phyloP scores from a whole-genome alignment of 2,329 filamentous ascomycete genomes.

The Zymoseptoria pseudotritici region DNA sequence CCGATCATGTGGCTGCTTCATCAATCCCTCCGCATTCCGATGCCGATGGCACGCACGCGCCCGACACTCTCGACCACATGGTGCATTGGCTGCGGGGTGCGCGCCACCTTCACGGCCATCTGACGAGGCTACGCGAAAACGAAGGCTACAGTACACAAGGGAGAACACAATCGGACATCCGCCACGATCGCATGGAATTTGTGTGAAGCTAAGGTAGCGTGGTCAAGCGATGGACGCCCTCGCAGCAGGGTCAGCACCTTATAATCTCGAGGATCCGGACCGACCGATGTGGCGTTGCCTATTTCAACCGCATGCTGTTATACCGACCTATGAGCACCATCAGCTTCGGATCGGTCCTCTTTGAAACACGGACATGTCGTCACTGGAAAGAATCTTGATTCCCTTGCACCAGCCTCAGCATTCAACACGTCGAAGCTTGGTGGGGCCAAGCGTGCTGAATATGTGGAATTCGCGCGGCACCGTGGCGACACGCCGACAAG shows the following conservation, averaged over 20 bases:
- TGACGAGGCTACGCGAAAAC: background rate
- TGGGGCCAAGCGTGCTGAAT: background rate
- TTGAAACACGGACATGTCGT: background rate
- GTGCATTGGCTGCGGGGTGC: background rate
- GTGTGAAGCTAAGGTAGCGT: background rate
- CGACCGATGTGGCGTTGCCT: background rate
- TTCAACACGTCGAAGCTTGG: background rate
- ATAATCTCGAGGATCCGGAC: background rate
- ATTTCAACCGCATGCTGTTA: background rate
- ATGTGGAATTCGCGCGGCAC: background rate
- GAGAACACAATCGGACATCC: background rate
- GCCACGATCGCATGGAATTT: background rate
- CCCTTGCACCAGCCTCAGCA: background rate
- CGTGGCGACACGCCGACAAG: background rate
- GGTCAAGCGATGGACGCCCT: background rate
- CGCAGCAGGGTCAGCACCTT: background rate
- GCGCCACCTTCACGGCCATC: background rate
- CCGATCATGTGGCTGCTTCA: background rate
- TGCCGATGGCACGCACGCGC: background rate
- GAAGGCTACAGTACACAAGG: background rate
- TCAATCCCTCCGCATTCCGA: background rate
- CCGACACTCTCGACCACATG: background rate
- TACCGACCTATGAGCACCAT: background rate
- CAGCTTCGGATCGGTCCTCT: background rate
- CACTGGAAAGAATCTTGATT: background rate